These are phyloP conservation scores for Lasiodiplodia citricola DNA, from an alignment of 2,329 filamentous ascomycete genomes.

Conservation along the genomic window DNA sequence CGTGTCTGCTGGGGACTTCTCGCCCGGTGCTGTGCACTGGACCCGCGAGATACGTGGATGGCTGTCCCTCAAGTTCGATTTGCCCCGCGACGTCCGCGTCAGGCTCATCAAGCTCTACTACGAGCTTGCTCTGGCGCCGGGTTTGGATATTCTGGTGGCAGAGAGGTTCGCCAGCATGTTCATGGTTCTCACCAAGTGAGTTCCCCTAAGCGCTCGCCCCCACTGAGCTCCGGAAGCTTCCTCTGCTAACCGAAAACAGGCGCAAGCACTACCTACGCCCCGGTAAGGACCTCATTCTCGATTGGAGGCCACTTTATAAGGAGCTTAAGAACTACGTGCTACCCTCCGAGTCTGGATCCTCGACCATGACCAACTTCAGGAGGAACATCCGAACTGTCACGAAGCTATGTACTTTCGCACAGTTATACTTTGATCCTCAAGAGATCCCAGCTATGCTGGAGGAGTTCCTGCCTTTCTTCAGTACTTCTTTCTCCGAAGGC, in stretches of 20 bases:
- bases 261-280: slow-evolving; percentile 95
- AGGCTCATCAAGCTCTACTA: slow-evolving; percentile 92
- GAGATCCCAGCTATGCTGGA: slow-evolving; percentile 75
- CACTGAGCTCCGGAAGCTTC: not conserved
- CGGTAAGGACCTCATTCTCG: slow-evolving; percentile 84
- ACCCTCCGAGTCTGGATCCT: slow-evolving; percentile 75
- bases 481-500: slow-evolving; percentile 87
- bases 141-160: slow-evolving; percentile 78
- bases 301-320: slow-evolving; percentile 92
- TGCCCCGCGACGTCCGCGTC: slow-evolving; percentile 80
- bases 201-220: slow-evolving; percentile 29
- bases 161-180: slow-evolving; percentile 98
- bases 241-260: slow-evolving; percentile 52
- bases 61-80: slow-evolving; percentile 97
- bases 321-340: slow-evolving; percentile 91
- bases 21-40: slow-evolving; percentile 93
- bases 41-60: slow-evolving; percentile 94
- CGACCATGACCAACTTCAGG: slow-evolving; percentile 67
- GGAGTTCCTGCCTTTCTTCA: slow-evolving; percentile 70
- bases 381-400: slow-evolving; percentile 75
- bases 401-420: slow-evolving; percentile 87
- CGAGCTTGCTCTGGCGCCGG: slow-evolving; percentile 87
- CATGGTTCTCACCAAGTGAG: slow-evolving; percentile 89
- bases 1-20: slow-evolving; percentile 90
- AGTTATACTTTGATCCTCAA: slow-evolving; percentile 88